Evolutionary conservation across 768 basidiomycete genomes (phyloP), one percentile per base, ranked within the genome.

Genomic region (Pisolithus tinctorius): DNA sequence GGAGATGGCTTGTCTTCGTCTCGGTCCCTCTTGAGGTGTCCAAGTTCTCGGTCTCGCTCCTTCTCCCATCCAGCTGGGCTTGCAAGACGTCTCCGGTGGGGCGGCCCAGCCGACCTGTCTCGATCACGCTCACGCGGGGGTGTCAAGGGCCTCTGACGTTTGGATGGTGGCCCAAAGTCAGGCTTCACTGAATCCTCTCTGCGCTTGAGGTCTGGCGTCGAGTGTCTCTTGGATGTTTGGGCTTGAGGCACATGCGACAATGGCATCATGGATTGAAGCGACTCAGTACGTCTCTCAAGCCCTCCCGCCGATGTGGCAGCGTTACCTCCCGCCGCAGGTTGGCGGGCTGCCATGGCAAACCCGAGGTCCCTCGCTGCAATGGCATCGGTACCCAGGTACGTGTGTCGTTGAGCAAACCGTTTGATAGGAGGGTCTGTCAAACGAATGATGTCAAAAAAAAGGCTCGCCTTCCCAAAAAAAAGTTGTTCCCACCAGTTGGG

Each of bases 291-390:
- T 20, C 63, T 67, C 43, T 67, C 69, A 48, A 69, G 52, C 6
- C 60, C 60, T 17, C 36, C 51, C 26, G 42, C 45, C 14, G 57
- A 58, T 42, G 5, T 52, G 13, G 63, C 55, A 29, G 61, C 49
- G 20, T 55, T 54, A 42, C 56, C 34, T 38, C 55, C 65, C 16
- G 26, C n/a, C 14, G 20, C 44, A 1, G 56, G 63, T 50, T 64
- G 64, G 51, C 60, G 66, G 53, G 54, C 61, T 9, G 71, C 75
- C 58, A 79, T 69, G 3, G 85, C 80, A 56, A 90, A 86, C 5
- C 95, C 95, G 17, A 96, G 80, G 63, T 98, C 95, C 37, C 85
- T 82, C 13, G 82, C 76, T 2, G 93, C 90, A 54, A 97, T 94
- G 17, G 90, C 86, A 61, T 97, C 94, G 26, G 85, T 84, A 31